A percentile compares a stretch with the other conserved stretches of the same genome.
These are phyloP conservation scores for Boletus sensibilis DNA, from an alignment of 768 basidiomycete species.

Conservation along the genomic window DNA sequence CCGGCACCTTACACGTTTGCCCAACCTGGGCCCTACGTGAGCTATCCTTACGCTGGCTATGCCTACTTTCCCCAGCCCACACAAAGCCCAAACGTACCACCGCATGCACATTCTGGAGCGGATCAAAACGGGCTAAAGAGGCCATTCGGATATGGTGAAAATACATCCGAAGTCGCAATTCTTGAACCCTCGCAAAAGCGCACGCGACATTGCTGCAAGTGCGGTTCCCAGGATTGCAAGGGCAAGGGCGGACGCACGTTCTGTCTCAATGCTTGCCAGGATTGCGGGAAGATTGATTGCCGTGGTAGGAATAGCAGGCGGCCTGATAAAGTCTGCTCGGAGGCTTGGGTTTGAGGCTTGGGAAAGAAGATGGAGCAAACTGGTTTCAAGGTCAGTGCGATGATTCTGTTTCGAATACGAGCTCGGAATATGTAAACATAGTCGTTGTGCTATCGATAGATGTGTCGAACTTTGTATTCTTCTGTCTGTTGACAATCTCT, in stretches of 20 bases:
- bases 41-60: slow-evolving; percentile 37
- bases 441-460: slow-evolving; percentile 5
- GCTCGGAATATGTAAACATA: slow-evolving; percentile 12
- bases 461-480: not conserved
- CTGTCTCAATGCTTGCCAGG: slow-evolving; percentile 73
- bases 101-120: slow-evolving; percentile 24
- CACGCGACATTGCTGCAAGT: slow-evolving; percentile 80
- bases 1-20: slow-evolving; percentile 32
- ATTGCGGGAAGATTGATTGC: slow-evolving; percentile 80
- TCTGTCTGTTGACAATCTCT: not conserved
- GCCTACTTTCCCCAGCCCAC: slow-evolving; percentile 32
- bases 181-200: slow-evolving; percentile 51
- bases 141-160: slow-evolving; percentile 28
- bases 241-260: slow-evolving; percentile 77
- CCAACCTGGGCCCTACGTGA: slow-evolving; percentile 34
- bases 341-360: slow-evolving; percentile 42
- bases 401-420: not conserved
- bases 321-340: slow-evolving; percentile 71
- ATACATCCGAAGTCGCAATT: slow-evolving; percentile 27
- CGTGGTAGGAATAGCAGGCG: slow-evolving; percentile 74
- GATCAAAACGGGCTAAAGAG: slow-evolving; percentile 32
- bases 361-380: not conserved
- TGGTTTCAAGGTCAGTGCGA: not conserved
- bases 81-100: slow-evolving; percentile 22
- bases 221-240: slow-evolving; percentile 77